These are phyloP conservation scores for Erythrobasidium hasegawianum DNA, from an alignment of 1,284 basidiomycete genomes.

Conservation along the genomic window DNA sequence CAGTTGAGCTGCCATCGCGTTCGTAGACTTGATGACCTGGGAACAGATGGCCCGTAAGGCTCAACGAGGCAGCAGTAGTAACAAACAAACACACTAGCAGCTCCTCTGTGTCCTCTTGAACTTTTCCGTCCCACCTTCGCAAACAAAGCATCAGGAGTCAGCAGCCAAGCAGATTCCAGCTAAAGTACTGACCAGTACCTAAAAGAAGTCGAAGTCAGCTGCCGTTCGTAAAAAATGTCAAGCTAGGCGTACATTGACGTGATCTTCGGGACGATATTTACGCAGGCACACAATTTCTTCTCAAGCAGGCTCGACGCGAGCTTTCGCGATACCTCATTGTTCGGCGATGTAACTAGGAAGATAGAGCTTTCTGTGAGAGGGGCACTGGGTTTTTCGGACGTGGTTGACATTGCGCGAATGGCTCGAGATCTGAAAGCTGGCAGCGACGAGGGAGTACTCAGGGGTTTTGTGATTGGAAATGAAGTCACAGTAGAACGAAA, in stretches of 20 bases:
- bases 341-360: constrained; percentile 20
- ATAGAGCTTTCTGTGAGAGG: constrained; percentile 5
- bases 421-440: too few relatives aligned
- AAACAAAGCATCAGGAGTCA: too few relatives aligned
- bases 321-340: constrained; percentile 11
- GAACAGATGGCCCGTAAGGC: not conserved
- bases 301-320: constrained; percentile 12
- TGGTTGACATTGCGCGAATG: too few relatives aligned
- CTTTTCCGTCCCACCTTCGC: constrained; percentile 30
- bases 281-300: constrained; percentile 23
- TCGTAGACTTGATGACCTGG: constrained; percentile 27
- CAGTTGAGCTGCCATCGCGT: not conserved
- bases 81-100: constrained; percentile 8
- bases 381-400: too few relatives aligned
- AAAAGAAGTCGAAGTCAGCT: too few relatives aligned
- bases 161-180: too few relatives aligned
- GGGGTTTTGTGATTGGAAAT: too few relatives aligned
- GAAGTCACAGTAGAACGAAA: too few relatives aligned
- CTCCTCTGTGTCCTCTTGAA: constrained; percentile 30
- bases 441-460: too few relatives aligned
- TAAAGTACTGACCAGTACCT: not conserved
- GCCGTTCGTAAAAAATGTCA: too few relatives aligned
- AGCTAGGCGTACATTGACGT: constrained; percentile 26
- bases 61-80: too few relatives aligned
- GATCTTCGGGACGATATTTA: constrained; percentile 24